Base-by-base conservation (phyloP, 2,329 filamentous ascomycete genomes). In the Seiridium unicorne region DNA sequence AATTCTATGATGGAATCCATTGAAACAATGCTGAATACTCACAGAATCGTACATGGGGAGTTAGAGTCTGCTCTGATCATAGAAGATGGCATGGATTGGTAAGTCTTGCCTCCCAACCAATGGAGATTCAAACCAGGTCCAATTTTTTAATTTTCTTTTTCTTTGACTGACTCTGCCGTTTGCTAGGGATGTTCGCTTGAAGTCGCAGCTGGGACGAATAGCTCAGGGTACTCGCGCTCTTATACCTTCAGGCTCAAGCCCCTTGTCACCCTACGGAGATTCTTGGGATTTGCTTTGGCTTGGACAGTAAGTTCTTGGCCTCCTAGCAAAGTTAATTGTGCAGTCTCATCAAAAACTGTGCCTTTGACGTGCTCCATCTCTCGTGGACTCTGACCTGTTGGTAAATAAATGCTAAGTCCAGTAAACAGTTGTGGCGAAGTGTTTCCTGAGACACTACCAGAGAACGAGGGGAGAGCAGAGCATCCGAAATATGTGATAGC, bases 1-100 rank as follows among this genome's bases (percentile, higher is more conserved):
- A 32, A 32, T 1, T 26, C 31, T 32, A 44, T 31, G 38, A 13
- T 36, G 49, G 18, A 26, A 1, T 26, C 11, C 11, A 51, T 35
- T 18, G 5, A 34, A 51, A 11, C 31, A 34, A 11, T 36, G 34
- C 48, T 51, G 13, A 51, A 13, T 11, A 10, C n/a, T 51, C 32
- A 34, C 46, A 70, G 69, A 49, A 71, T 79, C 48, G 66, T 77
- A 32, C 66, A 72, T 42, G 63, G 66, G 3, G 70, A 71, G 8
- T 58, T 76, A 26, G 68, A 70, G 5, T 74, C 73, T 3, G 77
- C 76, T 4, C 58, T 79, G n/a, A 76, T 79, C 11, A 68, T 80
- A 63, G 76, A 79, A 63, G 77, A 79, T 55, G 76, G 79, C 65
- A 71, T 77, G 57, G 77, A 80, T 64, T 79, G 76, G 77, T 76